These are phyloP conservation scores for Tetrapisispora phaffii DNA, from an alignment of 805 yeast genomes.

Conservation along the genomic window DNA sequence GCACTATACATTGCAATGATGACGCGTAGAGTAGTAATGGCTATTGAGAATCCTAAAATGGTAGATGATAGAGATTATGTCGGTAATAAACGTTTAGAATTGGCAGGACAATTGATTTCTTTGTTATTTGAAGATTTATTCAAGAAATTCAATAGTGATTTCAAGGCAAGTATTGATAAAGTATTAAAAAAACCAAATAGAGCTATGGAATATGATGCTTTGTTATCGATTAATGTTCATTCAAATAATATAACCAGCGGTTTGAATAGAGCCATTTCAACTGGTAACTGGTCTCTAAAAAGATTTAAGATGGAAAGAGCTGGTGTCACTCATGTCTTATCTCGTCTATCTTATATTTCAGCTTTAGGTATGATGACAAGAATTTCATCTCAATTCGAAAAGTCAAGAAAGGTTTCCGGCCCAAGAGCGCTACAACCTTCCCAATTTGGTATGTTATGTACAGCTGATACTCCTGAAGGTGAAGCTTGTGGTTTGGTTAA, in stretches of 20 bases:
- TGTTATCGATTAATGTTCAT: conserved; percentile 79
- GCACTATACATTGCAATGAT: conserved; percentile 90
- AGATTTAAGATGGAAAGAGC: conserved; percentile 99
- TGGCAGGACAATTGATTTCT: conserved; percentile 96
- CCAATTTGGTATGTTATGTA: conserved; percentile 97
- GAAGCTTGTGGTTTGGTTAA: conserved; percentile 99
- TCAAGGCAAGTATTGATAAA: conserved; percentile 89
- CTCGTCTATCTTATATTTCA: conserved; percentile 82
- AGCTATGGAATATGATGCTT: conserved; percentile 90
- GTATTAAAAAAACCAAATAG: conserved; percentile 88
- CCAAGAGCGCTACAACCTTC: conserved; percentile 99
- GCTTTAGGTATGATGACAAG: conserved; percentile 99
- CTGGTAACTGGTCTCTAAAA: conserved; percentile 98
- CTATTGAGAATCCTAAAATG: conserved; percentile 86
- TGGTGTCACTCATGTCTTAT: conserved; percentile 94
- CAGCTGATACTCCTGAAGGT: conserved; percentile 99
- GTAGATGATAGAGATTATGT: conserved; percentile 99
- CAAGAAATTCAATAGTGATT: conserved; percentile 90
- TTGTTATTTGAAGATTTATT: conserved; percentile 91
- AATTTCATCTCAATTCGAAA: conserved; percentile 97
- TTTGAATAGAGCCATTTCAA: conserved; percentile 89
- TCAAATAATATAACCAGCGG: conserved; percentile 91
- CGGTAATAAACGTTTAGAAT: conserved; percentile 92
- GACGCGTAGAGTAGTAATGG: conserved; percentile 94
- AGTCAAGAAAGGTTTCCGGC: conserved; percentile 94